These are phyloP conservation scores for Quercus aquifolioides DNA, from an alignment of 306 rosid genomes.

Conservation along the genomic window DNA sequence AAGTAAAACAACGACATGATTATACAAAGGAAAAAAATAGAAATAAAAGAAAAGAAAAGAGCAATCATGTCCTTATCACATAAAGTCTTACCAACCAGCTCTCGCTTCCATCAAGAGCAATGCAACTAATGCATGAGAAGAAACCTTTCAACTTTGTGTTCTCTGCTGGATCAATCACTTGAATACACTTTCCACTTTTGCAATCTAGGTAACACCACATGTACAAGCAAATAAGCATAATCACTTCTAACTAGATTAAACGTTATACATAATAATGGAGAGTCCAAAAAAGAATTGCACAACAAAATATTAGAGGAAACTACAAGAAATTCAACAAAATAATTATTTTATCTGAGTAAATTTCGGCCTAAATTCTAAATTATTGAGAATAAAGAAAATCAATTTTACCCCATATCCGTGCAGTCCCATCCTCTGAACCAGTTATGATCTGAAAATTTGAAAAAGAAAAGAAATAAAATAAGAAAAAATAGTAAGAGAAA, in stretches of 20 bases:
- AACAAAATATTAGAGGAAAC: slow-evolving; percentile 8
- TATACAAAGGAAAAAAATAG: slow-evolving; percentile 9
- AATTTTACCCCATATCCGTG: slow-evolving; percentile 83
- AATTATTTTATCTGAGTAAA: background rate
- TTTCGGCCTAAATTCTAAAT: slow-evolving; percentile 5
- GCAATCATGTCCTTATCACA: background rate
- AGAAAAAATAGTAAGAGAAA: slow-evolving; percentile 22
- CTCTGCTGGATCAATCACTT: slow-evolving; percentile 62
- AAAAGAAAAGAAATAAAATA: background rate
- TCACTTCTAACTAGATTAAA: background rate
- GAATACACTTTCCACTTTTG: slow-evolving; percentile 76
- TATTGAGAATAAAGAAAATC: background rate
- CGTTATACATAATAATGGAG: background rate
- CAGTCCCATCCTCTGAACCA: slow-evolving; percentile 93
- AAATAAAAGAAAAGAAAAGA: background rate
- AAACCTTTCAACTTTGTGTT: slow-evolving; percentile 54
- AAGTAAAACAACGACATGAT: background rate
- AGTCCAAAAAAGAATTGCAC: background rate
- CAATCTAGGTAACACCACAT: slow-evolving; percentile 56
- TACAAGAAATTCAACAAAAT: background rate
- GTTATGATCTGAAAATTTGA: slow-evolving; percentile 65
- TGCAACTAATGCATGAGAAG: slow-evolving; percentile 60
- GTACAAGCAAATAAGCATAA: slow-evolving; percentile 23
- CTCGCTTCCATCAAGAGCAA: slow-evolving; percentile 84
- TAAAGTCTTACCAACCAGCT: slow-evolving; percentile 86